Conservation (phyloP, 2,329 filamentous ascomycete genomes). For the Cercospora berteroae region DNA sequence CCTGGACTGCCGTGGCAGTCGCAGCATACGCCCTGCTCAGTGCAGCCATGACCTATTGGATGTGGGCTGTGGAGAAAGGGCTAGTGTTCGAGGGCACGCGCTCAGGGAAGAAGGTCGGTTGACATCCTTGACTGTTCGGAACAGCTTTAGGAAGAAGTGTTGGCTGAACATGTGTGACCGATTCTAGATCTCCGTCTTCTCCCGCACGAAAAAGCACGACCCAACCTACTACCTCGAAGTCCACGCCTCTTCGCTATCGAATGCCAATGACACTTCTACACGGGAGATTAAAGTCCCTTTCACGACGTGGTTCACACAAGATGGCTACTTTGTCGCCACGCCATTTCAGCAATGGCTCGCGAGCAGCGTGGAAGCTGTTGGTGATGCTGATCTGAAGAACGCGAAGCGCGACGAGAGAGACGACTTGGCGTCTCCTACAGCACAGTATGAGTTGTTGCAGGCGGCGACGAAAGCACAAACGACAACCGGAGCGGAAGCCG, state of each 20-base stretch:
- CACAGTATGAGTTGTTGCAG: conserved; percentile 17
- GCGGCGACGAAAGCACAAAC: conserved; percentile 4
- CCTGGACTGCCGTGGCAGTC: conserved; percentile 77
- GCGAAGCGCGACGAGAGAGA: conserved; percentile 43
- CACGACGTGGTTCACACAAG: conserved; percentile 67
- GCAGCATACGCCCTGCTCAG: conserved; percentile 77
- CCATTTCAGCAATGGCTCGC: conserved; percentile 80
- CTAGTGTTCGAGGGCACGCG: conserved; percentile 75
- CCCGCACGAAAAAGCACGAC: conserved; percentile 72
- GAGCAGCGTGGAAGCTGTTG: conserved; percentile 63
- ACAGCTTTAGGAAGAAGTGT: neutral
- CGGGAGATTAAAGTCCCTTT: conserved; percentile 64
- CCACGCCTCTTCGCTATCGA: conserved; percentile 35
- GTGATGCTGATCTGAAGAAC: conserved; percentile 60
- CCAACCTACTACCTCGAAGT: conserved; percentile 78
- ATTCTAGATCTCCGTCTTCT: conserved; percentile 68
- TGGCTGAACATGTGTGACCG: neutral
- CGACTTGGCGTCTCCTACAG: conserved; percentile 26
- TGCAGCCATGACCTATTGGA: conserved; percentile 75
- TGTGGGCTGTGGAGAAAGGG: conserved; percentile 77
- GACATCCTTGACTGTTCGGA: neutral
- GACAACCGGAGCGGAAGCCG: conserved; percentile 24
- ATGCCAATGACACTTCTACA: conserved; percentile 26
- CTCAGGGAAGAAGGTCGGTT: conserved; percentile 63
- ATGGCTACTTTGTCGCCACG: conserved; percentile 71